Evolutionary conservation across 768 basidiomycete species (phyloP).

Genomic region (Boletus eberwhitei): DNA sequence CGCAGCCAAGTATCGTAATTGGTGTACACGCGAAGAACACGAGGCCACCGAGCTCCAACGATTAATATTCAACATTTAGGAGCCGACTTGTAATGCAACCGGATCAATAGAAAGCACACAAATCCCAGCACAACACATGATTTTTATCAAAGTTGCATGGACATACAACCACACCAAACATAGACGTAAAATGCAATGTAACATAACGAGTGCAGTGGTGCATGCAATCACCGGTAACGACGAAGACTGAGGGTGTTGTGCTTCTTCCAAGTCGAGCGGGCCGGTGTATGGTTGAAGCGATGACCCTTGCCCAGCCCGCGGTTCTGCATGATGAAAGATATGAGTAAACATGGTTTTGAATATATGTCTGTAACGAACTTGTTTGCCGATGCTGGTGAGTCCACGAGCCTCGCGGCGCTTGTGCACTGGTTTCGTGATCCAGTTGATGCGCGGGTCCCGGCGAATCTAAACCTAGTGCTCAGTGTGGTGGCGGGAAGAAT

Average conservation of each 20-base stretch:
- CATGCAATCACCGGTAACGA: conserved; percentile 65
- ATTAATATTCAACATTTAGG: too few species aligned
- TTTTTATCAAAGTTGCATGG: conserved; percentile 11
- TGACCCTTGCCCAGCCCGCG: conserved; percentile 96
- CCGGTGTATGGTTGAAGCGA: conserved; percentile 89
- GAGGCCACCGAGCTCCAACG: conserved; percentile 13
- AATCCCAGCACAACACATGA: conserved; percentile 3
- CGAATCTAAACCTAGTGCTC: conserved; percentile 59
- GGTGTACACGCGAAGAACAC: conserved; percentile 18
- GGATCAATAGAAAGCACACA: not conserved
- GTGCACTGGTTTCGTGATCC: conserved; percentile 98
- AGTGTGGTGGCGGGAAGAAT: not conserved
- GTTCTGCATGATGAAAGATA: conserved; percentile 52
- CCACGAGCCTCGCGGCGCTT: conserved; percentile 98
- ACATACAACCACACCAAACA: conserved; percentile 30
- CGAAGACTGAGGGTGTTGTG: conserved; percentile 97
- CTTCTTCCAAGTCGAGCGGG: conserved; percentile 91
- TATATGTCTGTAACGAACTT: conserved; percentile 46
- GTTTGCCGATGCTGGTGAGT: conserved; percentile 94
- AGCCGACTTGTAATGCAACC: not conserved
- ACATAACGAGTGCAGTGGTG: conserved; percentile 1
- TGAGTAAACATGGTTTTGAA: not conserved
- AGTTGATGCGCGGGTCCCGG: conserved; percentile 96
- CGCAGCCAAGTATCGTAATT: conserved; percentile 19
- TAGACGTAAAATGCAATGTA: conserved; percentile 20